Evolutionary conservation across 345 rosid genomes (phyloP).

Genomic region (Dimocarpus longan): DNA sequence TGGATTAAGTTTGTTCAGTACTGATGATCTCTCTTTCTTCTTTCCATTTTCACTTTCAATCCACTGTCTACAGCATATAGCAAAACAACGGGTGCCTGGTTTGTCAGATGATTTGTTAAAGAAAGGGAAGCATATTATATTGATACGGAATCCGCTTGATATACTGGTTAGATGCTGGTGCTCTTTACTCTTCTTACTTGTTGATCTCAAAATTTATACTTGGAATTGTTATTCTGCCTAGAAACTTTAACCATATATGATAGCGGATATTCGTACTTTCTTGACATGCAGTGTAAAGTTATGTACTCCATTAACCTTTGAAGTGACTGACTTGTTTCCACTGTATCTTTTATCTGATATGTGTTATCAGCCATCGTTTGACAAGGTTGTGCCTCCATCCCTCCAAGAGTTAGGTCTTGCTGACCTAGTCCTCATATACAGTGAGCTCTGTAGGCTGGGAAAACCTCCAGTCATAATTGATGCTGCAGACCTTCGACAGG

Average conservation of each 20-base stretch:
- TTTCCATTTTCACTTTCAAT: not conserved
- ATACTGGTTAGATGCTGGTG: conserved; percentile 52
- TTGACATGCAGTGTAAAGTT: not conserved
- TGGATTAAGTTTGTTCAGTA: not conserved
- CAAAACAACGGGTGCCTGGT: conserved; percentile 64
- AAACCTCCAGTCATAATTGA: conserved; percentile 67
- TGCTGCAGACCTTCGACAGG: conserved; percentile 68
- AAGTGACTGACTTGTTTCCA: not conserved
- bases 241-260: not conserved
- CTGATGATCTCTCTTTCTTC: not conserved
- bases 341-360: conserved; percentile 22
- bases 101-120: conserved; percentile 66
- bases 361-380: conserved; percentile 69
- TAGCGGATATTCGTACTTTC: not conserved
- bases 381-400: conserved; percentile 66
- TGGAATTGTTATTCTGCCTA: not conserved
- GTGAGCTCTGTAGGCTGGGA: conserved; percentile 72
- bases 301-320: conserved; percentile 9
- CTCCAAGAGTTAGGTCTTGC: conserved; percentile 75
- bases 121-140: conserved; percentile 80
- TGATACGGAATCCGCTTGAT: conserved; percentile 77
- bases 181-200: not conserved
- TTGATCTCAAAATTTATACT: not conserved
- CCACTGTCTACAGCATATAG: conserved; percentile 54
- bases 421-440: conserved; percentile 67